Evolutionary conservation across 352 stramenopile species (phyloP), one percentile per base, ranked within the genome.

Genomic region (Pythium rhizo-oryzae): DNA sequence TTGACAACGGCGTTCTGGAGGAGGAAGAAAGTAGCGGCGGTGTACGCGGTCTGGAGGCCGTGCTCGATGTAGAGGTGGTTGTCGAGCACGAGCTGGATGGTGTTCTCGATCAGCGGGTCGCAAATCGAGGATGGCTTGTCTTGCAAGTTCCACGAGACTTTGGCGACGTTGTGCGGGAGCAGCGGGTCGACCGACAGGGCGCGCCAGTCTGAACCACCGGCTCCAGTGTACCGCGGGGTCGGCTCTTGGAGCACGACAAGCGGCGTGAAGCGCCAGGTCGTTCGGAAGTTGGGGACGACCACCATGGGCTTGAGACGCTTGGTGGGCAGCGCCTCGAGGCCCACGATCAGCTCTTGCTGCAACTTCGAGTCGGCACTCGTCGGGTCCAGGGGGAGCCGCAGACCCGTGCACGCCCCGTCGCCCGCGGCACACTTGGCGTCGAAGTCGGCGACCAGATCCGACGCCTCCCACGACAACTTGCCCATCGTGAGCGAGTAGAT

Each of bases 401-500:
- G 53, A 2, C 53, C 53, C 1, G 19, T 18, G 35, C 53, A 59
- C 15, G 28, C 2, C 8, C 16, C 4, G 24, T 24, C 30, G 5
- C 23, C 28, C 9, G 15, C 47, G 11, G n/a, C 18, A 18, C 65
- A 72, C n/a, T 59, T 35, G 2, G 70, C 70, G 16, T 61, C 15
- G 47, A 67, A 71, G 21, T 49, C 18, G 5, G 19, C n/a, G 15
- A 60, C 41, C 11, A 77, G 58, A 41, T 77, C 47, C 44, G 35
- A 23, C 0, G 47, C 25, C 41, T 57, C 23, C 65, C 70, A 74
- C 33, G 65, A 56, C 4, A 74, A 33, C 3, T 52, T 60, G 1
- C 65, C 60, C 51, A 69, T 51, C 21, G 66, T 77, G 52, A 77
- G 25, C 21, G 70, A 63, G 41, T 66, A 69, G 9, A 74, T 53